Evolutionary conservation across 192 early-diverging fungal species (phyloP).

Genomic region (Dissophora globulifera): DNA sequence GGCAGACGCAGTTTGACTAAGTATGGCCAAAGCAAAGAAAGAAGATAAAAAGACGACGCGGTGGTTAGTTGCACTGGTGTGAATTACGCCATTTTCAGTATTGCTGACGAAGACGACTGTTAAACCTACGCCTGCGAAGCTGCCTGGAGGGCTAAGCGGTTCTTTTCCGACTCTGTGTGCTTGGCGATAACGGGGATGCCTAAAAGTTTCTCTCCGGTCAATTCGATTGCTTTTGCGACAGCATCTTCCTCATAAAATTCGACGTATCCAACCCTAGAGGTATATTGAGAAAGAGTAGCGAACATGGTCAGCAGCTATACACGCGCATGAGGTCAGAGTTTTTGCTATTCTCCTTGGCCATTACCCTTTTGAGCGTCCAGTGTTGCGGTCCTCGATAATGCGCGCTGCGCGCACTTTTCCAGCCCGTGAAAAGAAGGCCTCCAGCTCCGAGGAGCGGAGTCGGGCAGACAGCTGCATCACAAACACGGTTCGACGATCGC

Average conservation of each 20-base stretch:
- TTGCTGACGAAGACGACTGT: constrained; percentile 29
- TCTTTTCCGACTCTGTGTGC: constrained; percentile 94
- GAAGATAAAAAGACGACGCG: no score
- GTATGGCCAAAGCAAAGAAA: no score
- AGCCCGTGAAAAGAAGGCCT: constrained; percentile 84
- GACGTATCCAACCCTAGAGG: constrained; percentile 95
- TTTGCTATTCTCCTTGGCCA: no score
- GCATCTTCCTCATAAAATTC: constrained; percentile 92
- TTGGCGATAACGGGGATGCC: constrained; percentile 95
- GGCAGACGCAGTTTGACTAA: constrained; percentile 29
- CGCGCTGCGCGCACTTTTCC: constrained; percentile 90
- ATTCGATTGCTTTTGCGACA: constrained; percentile 83
- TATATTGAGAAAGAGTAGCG: no score
- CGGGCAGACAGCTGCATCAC: constrained; percentile 92
- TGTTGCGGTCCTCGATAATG: constrained; percentile 86
- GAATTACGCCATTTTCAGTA: constrained; percentile 43
- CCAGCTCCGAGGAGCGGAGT: constrained; percentile 79
- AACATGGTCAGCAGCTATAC: no score
- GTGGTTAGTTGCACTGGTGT: no score
- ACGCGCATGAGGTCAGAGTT: no score
- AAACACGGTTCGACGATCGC: constrained; percentile 94
- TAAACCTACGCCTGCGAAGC: constrained; percentile 59
- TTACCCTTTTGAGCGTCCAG: constrained; percentile 89
- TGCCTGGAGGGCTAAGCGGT: constrained; percentile 75
- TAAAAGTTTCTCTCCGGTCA: constrained; percentile 88